Conservation (phyloP, 495 filamentous ascomycete species). For the Xylaria curta region DNA sequence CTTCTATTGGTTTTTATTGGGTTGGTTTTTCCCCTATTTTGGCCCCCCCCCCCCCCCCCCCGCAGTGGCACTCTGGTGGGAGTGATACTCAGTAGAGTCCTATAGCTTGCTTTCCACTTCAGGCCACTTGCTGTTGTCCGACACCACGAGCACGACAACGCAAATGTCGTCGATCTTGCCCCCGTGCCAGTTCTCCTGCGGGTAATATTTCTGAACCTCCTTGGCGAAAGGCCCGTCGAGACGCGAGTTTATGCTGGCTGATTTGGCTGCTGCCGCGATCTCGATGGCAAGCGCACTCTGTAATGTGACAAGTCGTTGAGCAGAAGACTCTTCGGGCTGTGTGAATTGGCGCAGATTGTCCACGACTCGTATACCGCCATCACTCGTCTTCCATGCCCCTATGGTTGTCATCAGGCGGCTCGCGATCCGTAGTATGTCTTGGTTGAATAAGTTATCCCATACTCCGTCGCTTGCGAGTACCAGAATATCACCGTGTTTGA, state of each 20-base stretch:
- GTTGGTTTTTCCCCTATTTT: too few relatives aligned
- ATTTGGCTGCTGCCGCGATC: constrained; percentile 80
- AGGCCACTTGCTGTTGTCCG: constrained; percentile 52
- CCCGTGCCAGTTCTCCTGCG: constrained; percentile 80
- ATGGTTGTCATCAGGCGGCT: constrained; percentile 73
- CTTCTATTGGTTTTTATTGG: too few relatives aligned
- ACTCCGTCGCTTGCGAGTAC: constrained; percentile 94
- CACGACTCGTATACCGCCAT: constrained; percentile 64
- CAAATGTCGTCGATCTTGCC: constrained; percentile 94
- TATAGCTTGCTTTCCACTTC: constrained; percentile 48
- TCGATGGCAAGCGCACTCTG: constrained; percentile 79
- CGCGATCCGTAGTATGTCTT: constrained; percentile 81
- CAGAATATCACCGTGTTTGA: constrained; percentile 90
- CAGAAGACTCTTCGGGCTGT: constrained; percentile 40
- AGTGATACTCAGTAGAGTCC: constrained; percentile 8
- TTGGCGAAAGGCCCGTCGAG: constrained; percentile 92
- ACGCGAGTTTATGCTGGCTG: constrained; percentile 76
- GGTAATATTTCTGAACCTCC: constrained; percentile 86
- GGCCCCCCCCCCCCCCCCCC: too few relatives aligned
- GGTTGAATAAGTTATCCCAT: constrained; percentile 93
- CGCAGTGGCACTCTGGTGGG: neutral
- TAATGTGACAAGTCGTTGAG: constrained; percentile 52
- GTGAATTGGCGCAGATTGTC: constrained; percentile 61
- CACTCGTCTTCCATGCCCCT: constrained; percentile 73
- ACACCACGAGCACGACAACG: constrained; percentile 75